A percentile compares a stretch with the other conserved stretches of the same genome.
phyloP scores from a whole-genome alignment of 1,139 yeast genomes.

The Pichia sp. region DNA sequence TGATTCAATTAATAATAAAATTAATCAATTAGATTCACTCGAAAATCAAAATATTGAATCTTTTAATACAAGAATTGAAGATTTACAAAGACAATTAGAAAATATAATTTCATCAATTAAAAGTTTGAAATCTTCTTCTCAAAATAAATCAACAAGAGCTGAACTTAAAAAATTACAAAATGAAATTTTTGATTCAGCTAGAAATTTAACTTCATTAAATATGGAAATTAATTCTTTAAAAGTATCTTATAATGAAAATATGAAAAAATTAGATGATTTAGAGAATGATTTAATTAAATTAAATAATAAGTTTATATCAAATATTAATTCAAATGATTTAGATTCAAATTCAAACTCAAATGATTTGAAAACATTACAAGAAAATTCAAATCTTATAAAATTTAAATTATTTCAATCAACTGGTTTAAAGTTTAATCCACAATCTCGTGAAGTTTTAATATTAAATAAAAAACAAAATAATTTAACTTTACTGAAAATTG shows the following conservation, averaged over 20 bases:
- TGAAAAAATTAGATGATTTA: constrained; percentile 37
- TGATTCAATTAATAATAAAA: constrained; percentile 41
- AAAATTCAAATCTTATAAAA: background rate
- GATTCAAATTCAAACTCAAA: constrained; percentile 4
- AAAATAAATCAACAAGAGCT: constrained; percentile 23
- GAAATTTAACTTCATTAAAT: constrained; percentile 51
- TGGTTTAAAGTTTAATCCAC: constrained; percentile 34
- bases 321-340: constrained; percentile 10
- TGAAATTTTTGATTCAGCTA: constrained; percentile 48
- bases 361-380: constrained; percentile 1
- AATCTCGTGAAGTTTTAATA: constrained; percentile 42
- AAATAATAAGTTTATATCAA: constrained; percentile 7
- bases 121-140: constrained; percentile 19
- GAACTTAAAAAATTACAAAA: constrained; percentile 37
- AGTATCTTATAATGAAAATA: constrained; percentile 36
- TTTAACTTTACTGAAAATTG: constrained; percentile 49
- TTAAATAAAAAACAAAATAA: constrained; percentile 43
- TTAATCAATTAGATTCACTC: constrained; percentile 30
- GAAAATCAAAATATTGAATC: constrained; percentile 17
- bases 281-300: constrained; percentile 31
- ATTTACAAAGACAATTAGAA: constrained; percentile 19
- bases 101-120: constrained; percentile 18
- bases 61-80: constrained; percentile 7
- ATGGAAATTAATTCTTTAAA: constrained; percentile 38
- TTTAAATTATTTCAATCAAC: constrained; percentile 40